Evolutionary conservation across 257 asterid species (phyloP), one percentile per base, ranked within the genome.

Genomic region (Salvia rosmarinus): DNA sequence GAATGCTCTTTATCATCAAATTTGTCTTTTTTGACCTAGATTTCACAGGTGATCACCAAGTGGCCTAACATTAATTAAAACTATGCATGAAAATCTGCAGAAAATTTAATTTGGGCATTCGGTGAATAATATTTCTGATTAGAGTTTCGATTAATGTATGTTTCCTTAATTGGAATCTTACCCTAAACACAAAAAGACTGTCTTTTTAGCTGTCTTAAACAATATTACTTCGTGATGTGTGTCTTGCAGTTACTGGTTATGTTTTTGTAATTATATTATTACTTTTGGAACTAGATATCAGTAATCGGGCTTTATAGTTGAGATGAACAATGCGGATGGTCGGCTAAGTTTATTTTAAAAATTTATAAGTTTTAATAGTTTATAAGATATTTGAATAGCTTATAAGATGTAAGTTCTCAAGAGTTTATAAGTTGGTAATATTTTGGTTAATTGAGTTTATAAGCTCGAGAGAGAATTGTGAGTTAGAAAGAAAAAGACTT

Each of bases 21-120:
- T 44, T 39, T 56, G 51, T 72, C 40, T 37, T 44, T 44, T 66
- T 60, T 74, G 44, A 25, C 39, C 71, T 65, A 19, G 61, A 43
- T 54, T 65, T 58, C 13, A 11, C 8, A 7, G 42, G 1, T 65
- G 25, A 52, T 46, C 42, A 61, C 44, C 57, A 62, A 63, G 66
- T 73, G 58, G 9, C 6, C 47, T 65, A n/a, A 59, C 66, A 59
- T 32, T 59, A 17, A 16, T n/a, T 32, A 16, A 32, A 16, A n/a
- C 66, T 34, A 16, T 59, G 28, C n/a, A 35, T 34, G 46, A 34
- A 34, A 32, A 6, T 55, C 17, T 11, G 37, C 64, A 28, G 2
- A 37, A 20, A 6, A 10, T 0, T 8, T 66, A 4, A 2, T 25
- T 51, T 19, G 20, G 13, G 35, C 12, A n/a, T 67, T 35, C 17